Evolutionary conservation across 768 basidiomycete species (phyloP).

Genomic region (Lentinula aciculospora): DNA sequence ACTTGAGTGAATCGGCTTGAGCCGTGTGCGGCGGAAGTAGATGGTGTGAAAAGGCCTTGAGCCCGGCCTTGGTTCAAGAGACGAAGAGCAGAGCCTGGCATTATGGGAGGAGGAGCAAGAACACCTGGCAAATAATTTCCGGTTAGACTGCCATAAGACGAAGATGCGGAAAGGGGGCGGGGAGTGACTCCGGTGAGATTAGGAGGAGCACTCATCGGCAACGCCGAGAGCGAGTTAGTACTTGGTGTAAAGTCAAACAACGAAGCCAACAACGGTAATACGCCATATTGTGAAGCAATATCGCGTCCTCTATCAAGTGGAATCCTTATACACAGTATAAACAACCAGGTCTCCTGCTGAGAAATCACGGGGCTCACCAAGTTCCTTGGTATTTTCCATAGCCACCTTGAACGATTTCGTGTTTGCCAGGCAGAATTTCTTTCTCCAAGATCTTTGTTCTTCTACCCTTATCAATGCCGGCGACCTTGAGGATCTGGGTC

Average conservation of each 20-base stretch:
- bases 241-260: conserved; percentile 91
- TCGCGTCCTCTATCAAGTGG: conserved; percentile 93
- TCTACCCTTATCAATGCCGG: conserved; percentile 94
- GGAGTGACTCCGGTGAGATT: conserved; percentile 43
- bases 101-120: conserved; percentile 78
- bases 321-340: conserved; percentile 54
- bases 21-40: conserved; percentile 55
- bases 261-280: conserved; percentile 80
- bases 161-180: conserved; percentile 63
- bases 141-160: conserved; percentile 47
- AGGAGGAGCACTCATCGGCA: conserved; percentile 52
- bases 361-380: conserved; percentile 82
- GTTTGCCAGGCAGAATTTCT: conserved; percentile 90
- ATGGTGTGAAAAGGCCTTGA: conserved; percentile 82
- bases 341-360: conserved; percentile 53
- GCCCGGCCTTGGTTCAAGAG: conserved; percentile 82
- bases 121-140: conserved; percentile 46
- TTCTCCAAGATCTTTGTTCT: conserved; percentile 97
- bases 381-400: conserved; percentile 99
- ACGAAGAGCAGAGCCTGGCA: conserved; percentile 82
- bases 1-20: conserved; percentile 50
- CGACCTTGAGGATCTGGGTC: conserved; percentile 98
- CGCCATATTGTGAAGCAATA: conserved; percentile 88
- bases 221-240: conserved; percentile 60
- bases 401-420: conserved; percentile 98